phyloP scores from a whole-genome alignment of 2,329 filamentous ascomycete genomes.

The Nemania sp. region DNA sequence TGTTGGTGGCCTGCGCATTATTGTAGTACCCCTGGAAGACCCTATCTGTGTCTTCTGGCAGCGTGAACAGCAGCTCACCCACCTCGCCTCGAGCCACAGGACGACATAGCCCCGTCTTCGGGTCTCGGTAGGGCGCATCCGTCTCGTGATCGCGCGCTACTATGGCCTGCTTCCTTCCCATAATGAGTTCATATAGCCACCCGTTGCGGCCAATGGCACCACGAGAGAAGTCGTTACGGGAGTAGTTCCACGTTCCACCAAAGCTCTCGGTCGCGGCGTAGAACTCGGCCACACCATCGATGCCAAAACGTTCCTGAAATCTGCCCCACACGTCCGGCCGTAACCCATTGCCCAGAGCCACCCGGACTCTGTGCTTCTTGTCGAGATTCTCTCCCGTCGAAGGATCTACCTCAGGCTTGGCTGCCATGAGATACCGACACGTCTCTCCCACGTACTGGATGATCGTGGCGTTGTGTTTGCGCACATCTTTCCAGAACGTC shows the following conservation, averaged over 20 bases:
- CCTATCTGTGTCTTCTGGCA: conserved; percentile 66
- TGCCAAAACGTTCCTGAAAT: conserved; percentile 80
- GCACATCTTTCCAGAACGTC: conserved; percentile 76
- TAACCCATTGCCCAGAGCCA: conserved; percentile 83
- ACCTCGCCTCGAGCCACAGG: conserved; percentile 61
- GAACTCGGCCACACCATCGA: conserved; percentile 76
- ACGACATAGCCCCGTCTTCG: conserved; percentile 69
- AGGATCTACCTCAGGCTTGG: conserved; percentile 64
- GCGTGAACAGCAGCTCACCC: conserved; percentile 74
- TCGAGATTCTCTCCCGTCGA: conserved; percentile 70
- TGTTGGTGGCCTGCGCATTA: conserved; percentile 68
- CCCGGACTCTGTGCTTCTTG: conserved; percentile 69
- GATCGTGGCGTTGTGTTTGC: conserved; percentile 69
- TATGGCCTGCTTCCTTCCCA: conserved; percentile 55
- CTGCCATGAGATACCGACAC: conserved; percentile 76
- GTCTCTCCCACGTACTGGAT: conserved; percentile 91
- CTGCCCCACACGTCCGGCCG: conserved; percentile 83
- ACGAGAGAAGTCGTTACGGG: conserved; percentile 70
- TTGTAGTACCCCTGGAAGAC: conserved; percentile 83
- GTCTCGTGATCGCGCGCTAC: conserved; percentile 73
- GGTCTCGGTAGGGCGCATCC: conserved; percentile 68
- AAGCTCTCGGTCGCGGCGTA: conserved; percentile 78
- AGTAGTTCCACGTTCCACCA: conserved; percentile 71
- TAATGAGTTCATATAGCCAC: conserved; percentile 57
- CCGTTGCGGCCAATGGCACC: conserved; percentile 80